Base-by-base conservation (phyloP, 495 filamentous ascomycete genomes). In the Rhypophila decipiens region DNA sequence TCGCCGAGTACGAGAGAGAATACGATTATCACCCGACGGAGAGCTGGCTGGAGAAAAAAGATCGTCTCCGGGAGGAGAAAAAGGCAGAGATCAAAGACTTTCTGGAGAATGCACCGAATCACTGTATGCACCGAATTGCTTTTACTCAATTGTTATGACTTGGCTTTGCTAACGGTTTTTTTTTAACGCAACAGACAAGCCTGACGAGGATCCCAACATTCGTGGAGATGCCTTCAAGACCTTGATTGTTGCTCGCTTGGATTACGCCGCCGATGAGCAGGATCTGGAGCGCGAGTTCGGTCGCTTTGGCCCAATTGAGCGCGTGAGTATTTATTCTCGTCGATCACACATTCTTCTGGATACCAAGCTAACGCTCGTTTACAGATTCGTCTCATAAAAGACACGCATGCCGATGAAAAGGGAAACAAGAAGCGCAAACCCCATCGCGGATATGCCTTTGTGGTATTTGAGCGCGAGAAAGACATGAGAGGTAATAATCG, bases 391-490 rank as follows among this genome's bases (percentile, higher is more conserved):
- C 86, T 96, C 57, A 81, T 97, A 50, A 77, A 63, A 27, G 78
- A 87, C 56, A 78, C 75, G 18, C 73, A 82, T 56, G 78, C 79
- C 52, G 75, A 82, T 46, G 73, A 84, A 45, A 83, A 83, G 45
- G 76, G 79, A 3, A 90, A 87, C 55, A 83, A 83, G 61, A 79
- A 81, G 44, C 90, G 89, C 63, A 96, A 94, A 68, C 75, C 81
- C 37, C 85, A 93, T 63, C 78, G 82, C 55, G 93, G 93, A 51
- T 98, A 98, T 70, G 93, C 89, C 49, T 98, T 98, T 65, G 84
- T 98, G 56, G 90, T 96, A 39, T 98, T 90, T 65, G 91, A 97
- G 69, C 83, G 88, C 59, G 93, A 97, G 67, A 90, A 91, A 69
- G 93, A 98, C 61, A 96, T 98, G 94, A 96, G 95, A 85, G 91